Evolutionary conservation across 1,284 basidiomycete species (phyloP).

Genomic region (Sanghuangporus weigelae): DNA sequence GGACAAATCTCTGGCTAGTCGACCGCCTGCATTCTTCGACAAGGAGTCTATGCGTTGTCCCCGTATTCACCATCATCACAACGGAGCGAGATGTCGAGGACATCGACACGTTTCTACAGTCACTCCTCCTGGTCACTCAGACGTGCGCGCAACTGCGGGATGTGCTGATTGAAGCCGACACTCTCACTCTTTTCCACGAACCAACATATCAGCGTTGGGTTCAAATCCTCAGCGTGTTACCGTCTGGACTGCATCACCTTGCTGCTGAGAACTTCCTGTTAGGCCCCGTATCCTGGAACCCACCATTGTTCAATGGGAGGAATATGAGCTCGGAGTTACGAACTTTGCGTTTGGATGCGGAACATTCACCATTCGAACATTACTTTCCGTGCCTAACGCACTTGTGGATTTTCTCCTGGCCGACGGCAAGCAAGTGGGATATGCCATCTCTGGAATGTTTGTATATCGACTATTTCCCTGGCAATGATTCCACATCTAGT

Average conservation of each 20-base stretch:
- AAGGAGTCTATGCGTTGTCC: neutral
- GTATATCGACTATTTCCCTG: conserved; percentile 8
- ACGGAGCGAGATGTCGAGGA: neutral
- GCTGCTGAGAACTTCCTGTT: conserved; percentile 2
- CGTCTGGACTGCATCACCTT: neutral
- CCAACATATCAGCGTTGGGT: conserved; percentile 12
- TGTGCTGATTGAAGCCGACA: conserved; percentile 1
- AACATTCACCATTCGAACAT: neutral
- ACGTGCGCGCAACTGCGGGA: neutral
- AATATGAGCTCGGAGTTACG: neutral
- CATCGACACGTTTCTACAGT: neutral
- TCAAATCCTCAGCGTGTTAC: neutral
- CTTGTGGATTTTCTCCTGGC: conserved; percentile 7
- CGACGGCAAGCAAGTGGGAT: conserved; percentile 4
- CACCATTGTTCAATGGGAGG: neutral
- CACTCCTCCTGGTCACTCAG: neutral
- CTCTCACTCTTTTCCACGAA: neutral
- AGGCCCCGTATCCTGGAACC: conserved; percentile 4
- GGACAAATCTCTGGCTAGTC: neutral
- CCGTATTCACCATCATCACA: neutral
- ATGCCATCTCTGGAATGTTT: neutral
- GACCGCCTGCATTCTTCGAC: neutral
- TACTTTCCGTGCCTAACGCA: conserved; percentile 5
- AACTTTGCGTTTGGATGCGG: conserved; percentile 3
- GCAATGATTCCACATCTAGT: neutral